Base-by-base conservation (phyloP, 371 early-diverging fungal genomes). In the Rhizopus delemar region DNA sequence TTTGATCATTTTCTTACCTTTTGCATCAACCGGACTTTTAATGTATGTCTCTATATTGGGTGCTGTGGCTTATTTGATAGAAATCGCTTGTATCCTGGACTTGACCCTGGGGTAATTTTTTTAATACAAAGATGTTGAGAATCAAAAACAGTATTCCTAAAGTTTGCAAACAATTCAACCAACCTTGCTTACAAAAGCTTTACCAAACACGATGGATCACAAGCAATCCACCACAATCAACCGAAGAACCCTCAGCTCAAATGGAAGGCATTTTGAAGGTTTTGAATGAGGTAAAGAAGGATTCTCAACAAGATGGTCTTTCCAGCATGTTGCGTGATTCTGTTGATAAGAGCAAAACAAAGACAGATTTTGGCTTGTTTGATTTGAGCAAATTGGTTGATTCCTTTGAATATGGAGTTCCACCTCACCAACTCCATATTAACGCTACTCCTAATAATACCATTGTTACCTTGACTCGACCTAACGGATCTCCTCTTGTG, bases 401-500 rank as follows among this genome's bases (percentile, higher is more conserved):
- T 11, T 57, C 70, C 63, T 33, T 43, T 59, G 32, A 68, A 33
- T 32, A 45, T 63, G 35, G 62, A 35, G 43, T 43, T 43, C 46
- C 65, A 3, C 73, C 76, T 9, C 76, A 84, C 52, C 76, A 85
- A 51, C 71, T 96, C 31, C 89, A 93, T 61, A 89, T 97, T 41
- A 83, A 87, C 46, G 88, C 94, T 41, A 77, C 87, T 29, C 82
- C 84, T 45, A 97, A 97, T 74, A 97, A 97, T 82, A 96, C 97
- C 52, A 86, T 94, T 57, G 46, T 91, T 53, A 89, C 93, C n/a
- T 72, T 97, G 60, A 89, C 93, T 8, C 81, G 88, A 55, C 75
- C 81, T 15, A 76, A 81, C 12, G 94, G 94, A 8, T 68, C 86
- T 28, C 85, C 87, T 31, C 69, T 95, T 41, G 75, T 87, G 32